Evolutionary conservation across 768 basidiomycete genomes (phyloP).

Genomic region (Pleurotus sapidus): DNA sequence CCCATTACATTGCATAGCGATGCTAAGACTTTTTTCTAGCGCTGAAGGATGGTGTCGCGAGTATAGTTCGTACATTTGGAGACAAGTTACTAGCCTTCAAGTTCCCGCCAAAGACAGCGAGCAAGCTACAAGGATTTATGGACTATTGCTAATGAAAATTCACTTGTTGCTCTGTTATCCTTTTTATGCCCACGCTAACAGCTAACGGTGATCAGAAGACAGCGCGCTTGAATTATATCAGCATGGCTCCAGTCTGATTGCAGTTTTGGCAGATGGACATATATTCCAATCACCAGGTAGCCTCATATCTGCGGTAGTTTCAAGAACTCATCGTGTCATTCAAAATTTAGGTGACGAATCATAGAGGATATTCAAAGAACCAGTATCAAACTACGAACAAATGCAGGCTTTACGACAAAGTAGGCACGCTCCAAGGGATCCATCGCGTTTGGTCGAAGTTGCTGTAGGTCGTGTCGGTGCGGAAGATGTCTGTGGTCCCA

Average conservation of each 20-base stretch:
- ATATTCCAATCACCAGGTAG: too few relatives aligned
- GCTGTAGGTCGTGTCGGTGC: constrained; percentile 34
- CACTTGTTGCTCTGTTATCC: too few relatives aligned
- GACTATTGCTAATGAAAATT: constrained; percentile 46
- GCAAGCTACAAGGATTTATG: constrained; percentile 67
- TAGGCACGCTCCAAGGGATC: constrained; percentile 5
- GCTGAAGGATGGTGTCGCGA: constrained; percentile 62
- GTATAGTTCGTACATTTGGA: constrained; percentile 72
- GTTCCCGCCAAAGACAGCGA: constrained; percentile 67
- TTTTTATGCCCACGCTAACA: too few relatives aligned
- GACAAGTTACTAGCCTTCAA: constrained; percentile 73
- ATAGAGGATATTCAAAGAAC: too few relatives aligned
- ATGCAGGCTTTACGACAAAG: not conserved
- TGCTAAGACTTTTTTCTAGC: constrained; percentile 32
- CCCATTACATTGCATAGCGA: not conserved
- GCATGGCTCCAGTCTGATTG: too few relatives aligned
- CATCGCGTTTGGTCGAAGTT: constrained; percentile 11
- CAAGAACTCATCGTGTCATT: too few relatives aligned
- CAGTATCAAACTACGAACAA: too few relatives aligned
- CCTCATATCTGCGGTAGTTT: too few relatives aligned
- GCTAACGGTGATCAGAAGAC: too few relatives aligned
- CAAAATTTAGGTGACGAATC: too few relatives aligned
- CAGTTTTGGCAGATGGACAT: too few relatives aligned
- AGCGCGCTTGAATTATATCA: too few relatives aligned
- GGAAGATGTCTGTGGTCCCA: constrained; percentile 44